phyloP scores from a whole-genome alignment of 768 basidiomycete species.

The Termitomyces sp. region DNA sequence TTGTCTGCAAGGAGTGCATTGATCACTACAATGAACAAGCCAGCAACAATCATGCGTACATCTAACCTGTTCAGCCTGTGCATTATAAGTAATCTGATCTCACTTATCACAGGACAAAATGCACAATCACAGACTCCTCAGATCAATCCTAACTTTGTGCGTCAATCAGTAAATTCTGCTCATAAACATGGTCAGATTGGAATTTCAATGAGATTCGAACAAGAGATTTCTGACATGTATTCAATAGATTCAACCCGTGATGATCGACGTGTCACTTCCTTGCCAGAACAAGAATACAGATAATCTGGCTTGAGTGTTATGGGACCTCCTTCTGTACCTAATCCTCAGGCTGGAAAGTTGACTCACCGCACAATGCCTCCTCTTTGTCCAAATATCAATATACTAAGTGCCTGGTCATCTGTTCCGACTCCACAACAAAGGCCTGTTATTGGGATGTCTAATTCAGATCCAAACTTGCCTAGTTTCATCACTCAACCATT shows the following conservation, averaged over 20 bases:
- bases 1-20: neutral
- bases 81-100: neutral
- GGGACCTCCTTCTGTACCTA: neutral
- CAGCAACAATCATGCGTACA: neutral
- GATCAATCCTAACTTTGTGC: neutral
- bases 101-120: neutral
- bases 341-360: too few relatives aligned
- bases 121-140: neutral
- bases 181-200: neutral
- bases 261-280: neutral
- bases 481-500: neutral
- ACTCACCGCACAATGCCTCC: neutral
- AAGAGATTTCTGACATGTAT: neutral
- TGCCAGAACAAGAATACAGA: neutral
- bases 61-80: neutral
- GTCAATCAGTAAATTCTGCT: neutral
- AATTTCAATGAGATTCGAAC: neutral
- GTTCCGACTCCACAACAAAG: neutral
- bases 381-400: neutral
- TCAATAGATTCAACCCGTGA: neutral
- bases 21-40: neutral
- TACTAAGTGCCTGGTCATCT: neutral
- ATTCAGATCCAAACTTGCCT: neutral
- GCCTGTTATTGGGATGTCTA: neutral
- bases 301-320: neutral